These are phyloP conservation scores for Mortierella sp. DNA, from an alignment of 371 early-diverging fungal species.

Conservation along the genomic window DNA sequence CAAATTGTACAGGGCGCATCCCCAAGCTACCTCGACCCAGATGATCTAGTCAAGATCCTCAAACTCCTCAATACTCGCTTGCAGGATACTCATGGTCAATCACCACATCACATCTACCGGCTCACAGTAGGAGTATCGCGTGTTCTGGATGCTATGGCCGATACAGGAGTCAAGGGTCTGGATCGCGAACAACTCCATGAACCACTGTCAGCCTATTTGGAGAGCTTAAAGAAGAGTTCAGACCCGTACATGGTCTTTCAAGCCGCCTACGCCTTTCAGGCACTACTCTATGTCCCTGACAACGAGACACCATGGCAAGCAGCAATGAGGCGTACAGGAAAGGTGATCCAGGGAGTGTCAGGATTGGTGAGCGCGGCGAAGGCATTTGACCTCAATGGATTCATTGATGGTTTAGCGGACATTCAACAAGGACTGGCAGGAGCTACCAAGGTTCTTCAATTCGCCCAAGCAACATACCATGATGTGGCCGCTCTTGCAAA, in stretches of 20 bases:
- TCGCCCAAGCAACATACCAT: background rate
- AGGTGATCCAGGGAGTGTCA: conserved; percentile 3
- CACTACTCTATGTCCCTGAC: conserved; percentile 10
- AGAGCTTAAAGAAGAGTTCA: background rate
- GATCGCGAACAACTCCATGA: conserved; percentile 5
- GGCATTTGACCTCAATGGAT: conserved; percentile 7
- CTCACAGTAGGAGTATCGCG: conserved; percentile 2
- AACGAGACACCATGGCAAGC: conserved; percentile 13
- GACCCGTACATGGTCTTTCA: conserved; percentile 15
- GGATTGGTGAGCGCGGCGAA: conserved; percentile 13
- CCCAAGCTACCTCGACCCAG: background rate
- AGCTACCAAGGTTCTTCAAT: background rate
- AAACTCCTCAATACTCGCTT: conserved; percentile 4
- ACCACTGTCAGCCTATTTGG: background rate
- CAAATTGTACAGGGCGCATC: conserved; percentile 4
- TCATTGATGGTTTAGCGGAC: conserved; percentile 7
- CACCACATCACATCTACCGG: background rate
- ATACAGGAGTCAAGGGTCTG: conserved; percentile 3
- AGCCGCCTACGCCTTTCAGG: conserved; percentile 19
- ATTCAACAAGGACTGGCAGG: conserved; percentile 8
- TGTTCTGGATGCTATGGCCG: conserved; percentile 22
- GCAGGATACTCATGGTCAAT: conserved; percentile 11
- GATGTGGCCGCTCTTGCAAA: background rate
- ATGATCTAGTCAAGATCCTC: conserved; percentile 17
- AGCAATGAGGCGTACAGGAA: conserved; percentile 3